Evolutionary conservation across 768 basidiomycete genomes (phyloP), one percentile per base, ranked within the genome.

Genomic region (Termitomyces sp.): DNA sequence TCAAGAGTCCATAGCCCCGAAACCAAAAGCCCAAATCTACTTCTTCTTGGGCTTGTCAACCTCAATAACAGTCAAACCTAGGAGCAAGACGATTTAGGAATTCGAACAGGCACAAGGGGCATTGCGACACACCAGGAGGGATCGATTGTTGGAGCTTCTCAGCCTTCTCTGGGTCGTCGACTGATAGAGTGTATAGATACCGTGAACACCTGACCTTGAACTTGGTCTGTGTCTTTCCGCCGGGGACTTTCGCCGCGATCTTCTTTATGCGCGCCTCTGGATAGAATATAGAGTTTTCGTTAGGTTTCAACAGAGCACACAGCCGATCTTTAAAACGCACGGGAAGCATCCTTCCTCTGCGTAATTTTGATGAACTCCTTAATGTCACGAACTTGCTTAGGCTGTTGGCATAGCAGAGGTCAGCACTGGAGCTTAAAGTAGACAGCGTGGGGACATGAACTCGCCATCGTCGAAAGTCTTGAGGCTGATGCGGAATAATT

Each of bases 261-360:
- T 95, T 97, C 82, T 98, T 98, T 85, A 98, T 97, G 76, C 94
- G 92, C 59, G 92, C 94, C 82, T 93, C 96, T 98, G 74, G 26
- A 60, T 4, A 37, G 22, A 29, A 37, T 26, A 51, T 51, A 37
- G 28, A 6, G 39, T 56, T 9, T 22, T 61, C 22, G 42, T 36
- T 50, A 26, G 33, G 51, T 47, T 37, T 64, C 54, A 56, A 20
- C 20, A 8, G 3, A 24, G 18, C n/a, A 55, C 26, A 37, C 18
- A 49, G 10, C 20, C 52, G 47, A 45, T 24, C 7, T 3, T 13
- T 6, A 5, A 49, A 29, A 88, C 95, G 75, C 70, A 97, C 96
- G 86, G 60, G 84, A 85, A 64, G 97, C 97, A 84, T 97, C 96
- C 84, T 94, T 96, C 79, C 96, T 87, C 81, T 88, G 87, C 56